phyloP scores from a whole-genome alignment of 257 asterid genomes.

The Nicotiana tomentosiformis region DNA sequence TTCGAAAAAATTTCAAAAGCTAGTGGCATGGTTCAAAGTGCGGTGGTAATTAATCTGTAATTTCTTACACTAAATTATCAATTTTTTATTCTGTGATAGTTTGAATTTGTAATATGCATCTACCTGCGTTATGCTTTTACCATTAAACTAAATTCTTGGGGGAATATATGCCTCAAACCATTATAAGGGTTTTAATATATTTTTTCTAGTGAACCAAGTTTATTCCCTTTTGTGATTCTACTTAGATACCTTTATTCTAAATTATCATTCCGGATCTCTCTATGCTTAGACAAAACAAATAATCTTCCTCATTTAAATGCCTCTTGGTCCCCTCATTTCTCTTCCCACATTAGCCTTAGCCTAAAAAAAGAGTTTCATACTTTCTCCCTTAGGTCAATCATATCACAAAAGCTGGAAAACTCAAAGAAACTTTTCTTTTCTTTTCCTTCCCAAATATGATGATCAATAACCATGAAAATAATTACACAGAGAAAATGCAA shows the following conservation, averaged over 20 bases:
- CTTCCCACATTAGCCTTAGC: not conserved
- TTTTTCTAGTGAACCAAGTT: constrained; percentile 22
- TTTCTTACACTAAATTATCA: too few relatives aligned
- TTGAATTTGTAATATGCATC: too few relatives aligned
- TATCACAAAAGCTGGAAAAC: constrained; percentile 1
- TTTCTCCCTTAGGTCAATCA: constrained; percentile 6
- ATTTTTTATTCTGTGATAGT: too few relatives aligned
- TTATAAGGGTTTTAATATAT: too few relatives aligned
- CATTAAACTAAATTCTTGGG: too few relatives aligned
- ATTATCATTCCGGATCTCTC: constrained; percentile 38
- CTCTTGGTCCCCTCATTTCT: constrained; percentile 17
- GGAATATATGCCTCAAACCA: not conserved
- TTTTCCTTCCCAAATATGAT: constrained; percentile 14
- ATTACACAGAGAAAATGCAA: constrained; percentile 45
- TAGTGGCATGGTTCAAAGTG: too few relatives aligned
- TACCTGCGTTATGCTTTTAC: too few relatives aligned
- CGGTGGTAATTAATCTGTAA: too few relatives aligned
- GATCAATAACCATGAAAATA: constrained; percentile 32
- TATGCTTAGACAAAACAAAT: constrained; percentile 29
- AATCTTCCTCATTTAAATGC: constrained; percentile 6
- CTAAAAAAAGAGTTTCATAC: not conserved
- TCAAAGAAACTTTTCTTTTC: not conserved
- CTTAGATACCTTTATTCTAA: constrained; percentile 54
- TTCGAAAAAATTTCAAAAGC: too few relatives aligned
- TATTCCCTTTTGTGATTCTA: constrained; percentile 53